Conservation (phyloP, 345 rosid genomes). For the Gossypium thurberi region DNA sequence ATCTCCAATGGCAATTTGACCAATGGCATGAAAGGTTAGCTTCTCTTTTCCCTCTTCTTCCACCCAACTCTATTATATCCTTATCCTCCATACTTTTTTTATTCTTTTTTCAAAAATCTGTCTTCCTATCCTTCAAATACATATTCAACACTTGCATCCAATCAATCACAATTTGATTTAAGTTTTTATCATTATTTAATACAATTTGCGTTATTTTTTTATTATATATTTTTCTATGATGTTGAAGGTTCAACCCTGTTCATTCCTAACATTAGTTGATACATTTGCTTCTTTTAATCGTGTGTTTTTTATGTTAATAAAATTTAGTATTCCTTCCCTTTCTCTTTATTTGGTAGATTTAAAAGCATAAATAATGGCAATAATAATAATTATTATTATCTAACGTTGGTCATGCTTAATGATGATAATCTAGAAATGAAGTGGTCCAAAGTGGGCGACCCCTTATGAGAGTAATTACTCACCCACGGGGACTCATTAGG, state of each 20-base stretch:
- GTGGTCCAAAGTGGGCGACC: constrained; percentile 10
- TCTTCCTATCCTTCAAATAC: no score
- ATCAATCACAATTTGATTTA: no score
- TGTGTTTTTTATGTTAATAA: background rate
- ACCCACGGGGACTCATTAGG: constrained; percentile 3
- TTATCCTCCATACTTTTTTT: no score
- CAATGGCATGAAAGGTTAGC: constrained; percentile 64
- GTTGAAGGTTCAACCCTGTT: background rate
- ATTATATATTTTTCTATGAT: background rate
- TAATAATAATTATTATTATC: background rate
- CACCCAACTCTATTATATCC: no score
- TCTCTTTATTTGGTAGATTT: background rate
- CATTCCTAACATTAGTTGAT: background rate
- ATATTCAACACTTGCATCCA: no score
- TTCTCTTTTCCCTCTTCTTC: background rate
- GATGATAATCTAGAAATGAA: background rate
- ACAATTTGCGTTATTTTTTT: background rate
- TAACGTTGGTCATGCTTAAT: background rate
- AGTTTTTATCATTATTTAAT: background rate
- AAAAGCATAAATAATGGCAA: background rate
- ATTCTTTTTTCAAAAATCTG: no score
- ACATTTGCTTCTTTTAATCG: background rate
- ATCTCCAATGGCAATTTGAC: constrained; percentile 86
- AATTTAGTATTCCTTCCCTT: background rate
- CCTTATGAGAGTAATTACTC: constrained; percentile 6